These are phyloP conservation scores for Trypethelium eluteriae DNA, from an alignment of 495 filamentous ascomycete genomes.

Conservation along the genomic window DNA sequence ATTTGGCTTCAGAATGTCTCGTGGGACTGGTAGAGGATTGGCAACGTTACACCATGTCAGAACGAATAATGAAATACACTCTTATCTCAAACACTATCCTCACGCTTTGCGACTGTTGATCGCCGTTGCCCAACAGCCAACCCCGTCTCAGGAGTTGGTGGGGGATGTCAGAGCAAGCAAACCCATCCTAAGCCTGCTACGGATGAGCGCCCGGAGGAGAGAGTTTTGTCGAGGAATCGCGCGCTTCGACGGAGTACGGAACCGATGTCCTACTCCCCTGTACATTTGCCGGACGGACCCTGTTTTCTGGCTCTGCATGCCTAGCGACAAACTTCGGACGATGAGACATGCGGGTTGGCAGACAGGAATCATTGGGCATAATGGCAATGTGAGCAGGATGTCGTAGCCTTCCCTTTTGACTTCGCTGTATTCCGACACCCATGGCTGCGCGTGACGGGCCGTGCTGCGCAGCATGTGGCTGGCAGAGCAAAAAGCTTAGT, in stretches of 20 bases:
- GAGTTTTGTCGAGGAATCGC: background rate
- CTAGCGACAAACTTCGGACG: background rate
- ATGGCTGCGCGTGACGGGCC: background rate
- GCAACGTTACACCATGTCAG: background rate
- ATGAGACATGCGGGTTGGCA: background rate
- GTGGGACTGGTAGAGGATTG: background rate
- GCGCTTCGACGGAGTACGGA: background rate
- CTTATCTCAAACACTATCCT: background rate
- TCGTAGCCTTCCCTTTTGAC: background rate
- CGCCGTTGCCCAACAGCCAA: background rate
- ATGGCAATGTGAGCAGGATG: background rate
- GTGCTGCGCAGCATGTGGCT: background rate
- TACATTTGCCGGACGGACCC: background rate
- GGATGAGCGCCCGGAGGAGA: background rate
- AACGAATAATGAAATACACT: background rate
- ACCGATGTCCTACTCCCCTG: background rate
- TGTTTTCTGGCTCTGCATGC: background rate
- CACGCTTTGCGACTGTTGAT: conserved; percentile 1
- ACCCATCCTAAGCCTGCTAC: background rate
- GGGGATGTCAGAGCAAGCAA: conserved; percentile 3
- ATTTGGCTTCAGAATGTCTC: background rate
- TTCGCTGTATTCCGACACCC: background rate
- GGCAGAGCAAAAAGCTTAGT: background rate
- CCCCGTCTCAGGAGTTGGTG: background rate
- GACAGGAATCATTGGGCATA: background rate